Base-by-base conservation (phyloP, 441 rosid species). In the Erysimum cheiri region DNA sequence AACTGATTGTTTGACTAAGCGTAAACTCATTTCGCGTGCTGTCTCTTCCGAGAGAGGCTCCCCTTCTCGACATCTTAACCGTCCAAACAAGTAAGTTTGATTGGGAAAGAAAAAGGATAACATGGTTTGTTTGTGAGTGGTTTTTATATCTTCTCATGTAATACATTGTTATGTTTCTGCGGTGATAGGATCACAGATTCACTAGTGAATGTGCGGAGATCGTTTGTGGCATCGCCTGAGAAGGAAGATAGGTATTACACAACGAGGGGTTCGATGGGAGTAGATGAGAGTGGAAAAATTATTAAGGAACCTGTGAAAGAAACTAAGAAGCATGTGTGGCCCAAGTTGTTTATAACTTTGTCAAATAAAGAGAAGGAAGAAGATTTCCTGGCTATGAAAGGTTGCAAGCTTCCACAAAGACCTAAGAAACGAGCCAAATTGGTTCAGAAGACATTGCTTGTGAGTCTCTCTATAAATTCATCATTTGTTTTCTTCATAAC, bases 341-440 rank as follows among this genome's bases (percentile, higher is more conserved):
- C 97, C 17, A 90, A 75, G 70, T 76, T 93, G 67, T 85, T 82
- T 70, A 66, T 81, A 13, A 43, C 92, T 43, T 72, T 93, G 79
- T 93, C 98, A 3, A 89, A 73, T 78, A 93, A 93, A 83, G 97
- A 90, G 78, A 93, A 91, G 80, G 98, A 93, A 80, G 97, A 88
- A 73, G 97, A 90, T 83, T 90, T 89, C 77, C 78, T 90, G 88
- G 91, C 92, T 24, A 86, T 93, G 96, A 93, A 93, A 84, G 98
- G 98, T 14, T 93, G 98, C 66, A 93, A 87, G 70, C 96, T 81
- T 69, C 86, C 98, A 69, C 97, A 87, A 64, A 78, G 97, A 78
- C 98, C 98, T 19, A 88, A 89, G 76, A 90, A 90, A 69, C 77
- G 98, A 70, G 94, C 97, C 41, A 90, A 93, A 70, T 73, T 87